phyloP scores from a whole-genome alignment of 768 basidiomycete species.

The Sarcodon aspratus region DNA sequence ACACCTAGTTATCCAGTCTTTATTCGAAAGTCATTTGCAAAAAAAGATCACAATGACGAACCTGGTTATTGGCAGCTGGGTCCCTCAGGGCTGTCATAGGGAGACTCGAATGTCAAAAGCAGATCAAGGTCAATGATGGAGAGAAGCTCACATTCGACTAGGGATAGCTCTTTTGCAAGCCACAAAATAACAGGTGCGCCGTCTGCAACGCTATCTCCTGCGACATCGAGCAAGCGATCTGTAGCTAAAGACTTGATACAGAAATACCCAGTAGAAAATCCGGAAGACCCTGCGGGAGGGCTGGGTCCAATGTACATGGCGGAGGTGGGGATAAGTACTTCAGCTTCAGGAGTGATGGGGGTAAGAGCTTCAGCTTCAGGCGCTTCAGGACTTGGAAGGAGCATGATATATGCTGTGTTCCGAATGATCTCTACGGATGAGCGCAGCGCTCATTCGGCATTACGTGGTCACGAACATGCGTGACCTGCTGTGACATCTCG shows the following conservation, averaged over 20 bases:
- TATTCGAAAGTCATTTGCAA: not conserved
- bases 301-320: too few relatives aligned
- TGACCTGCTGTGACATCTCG: too few relatives aligned
- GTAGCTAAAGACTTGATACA: slow-evolving; percentile 43
- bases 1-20: slow-evolving; percentile 37
- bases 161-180: slow-evolving; percentile 62
- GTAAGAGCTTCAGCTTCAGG: too few relatives aligned
- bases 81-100: slow-evolving; percentile 43
- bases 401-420: too few relatives aligned
- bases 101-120: not conserved
- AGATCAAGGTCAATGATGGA: not conserved
- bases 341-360: too few relatives aligned
- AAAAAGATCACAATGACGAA: slow-evolving; percentile 8
- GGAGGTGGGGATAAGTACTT: too few relatives aligned
- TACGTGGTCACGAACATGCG: too few relatives aligned
- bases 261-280: slow-evolving; percentile 44
- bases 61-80: slow-evolving; percentile 69
- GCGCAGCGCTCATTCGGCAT: too few relatives aligned
- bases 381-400: too few relatives aligned
- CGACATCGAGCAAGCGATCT: slow-evolving; percentile 47
- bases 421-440: too few relatives aligned
- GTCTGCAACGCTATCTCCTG: slow-evolving; percentile 40
- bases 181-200: slow-evolving; percentile 54
- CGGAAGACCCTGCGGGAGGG: slow-evolving; percentile 6
- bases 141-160: slow-evolving; percentile 54